phyloP scores from a whole-genome alignment of 1,139 yeast species.

The Petasospora fabianii region DNA sequence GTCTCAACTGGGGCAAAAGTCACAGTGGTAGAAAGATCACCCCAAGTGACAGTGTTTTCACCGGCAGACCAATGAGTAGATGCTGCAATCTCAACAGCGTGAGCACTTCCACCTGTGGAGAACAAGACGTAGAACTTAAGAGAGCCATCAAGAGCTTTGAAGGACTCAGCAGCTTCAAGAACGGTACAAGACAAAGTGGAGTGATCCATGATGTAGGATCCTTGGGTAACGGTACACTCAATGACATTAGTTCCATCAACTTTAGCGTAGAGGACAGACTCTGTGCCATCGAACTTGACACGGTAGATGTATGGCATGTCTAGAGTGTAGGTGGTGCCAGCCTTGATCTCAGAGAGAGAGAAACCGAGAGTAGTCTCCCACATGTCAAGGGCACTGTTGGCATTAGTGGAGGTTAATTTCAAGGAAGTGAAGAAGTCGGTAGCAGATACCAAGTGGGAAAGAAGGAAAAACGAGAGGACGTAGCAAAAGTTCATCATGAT shows the following conservation, averaged over 20 bases:
- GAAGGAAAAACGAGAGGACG: slow-evolving; percentile 10
- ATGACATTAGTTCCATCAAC: slow-evolving; percentile 29
- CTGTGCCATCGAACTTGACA: slow-evolving; percentile 27
- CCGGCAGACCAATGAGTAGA: slow-evolving; percentile 29
- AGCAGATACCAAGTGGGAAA: slow-evolving; percentile 17
- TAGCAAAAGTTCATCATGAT: slow-evolving; percentile 5
- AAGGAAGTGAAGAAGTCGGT: slow-evolving; percentile 24
- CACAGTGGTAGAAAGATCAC: slow-evolving; percentile 25
- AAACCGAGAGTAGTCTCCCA: slow-evolving; percentile 33
- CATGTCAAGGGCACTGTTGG: slow-evolving; percentile 29
- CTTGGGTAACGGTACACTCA: slow-evolving; percentile 31
- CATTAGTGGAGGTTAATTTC: slow-evolving; percentile 22
- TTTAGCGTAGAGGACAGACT: slow-evolving; percentile 16
- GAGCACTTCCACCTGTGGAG: slow-evolving; percentile 31
- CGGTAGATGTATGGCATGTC: slow-evolving; percentile 32
- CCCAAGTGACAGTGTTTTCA: slow-evolving; percentile 17
- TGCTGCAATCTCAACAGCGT: slow-evolving; percentile 28
- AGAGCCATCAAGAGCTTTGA: slow-evolving; percentile 26
- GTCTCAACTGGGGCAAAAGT: slow-evolving; percentile 23
- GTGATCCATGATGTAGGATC: slow-evolving; percentile 28
- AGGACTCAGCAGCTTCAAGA: slow-evolving; percentile 21
- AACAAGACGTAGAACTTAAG: slow-evolving; percentile 30
- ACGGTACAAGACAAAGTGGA: slow-evolving; percentile 31
- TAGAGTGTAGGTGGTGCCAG: slow-evolving; percentile 29
- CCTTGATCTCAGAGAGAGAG: slow-evolving; percentile 21